phyloP scores from a whole-genome alignment of 768 basidiomycete species.

The Tephrocybe sp. region DNA sequence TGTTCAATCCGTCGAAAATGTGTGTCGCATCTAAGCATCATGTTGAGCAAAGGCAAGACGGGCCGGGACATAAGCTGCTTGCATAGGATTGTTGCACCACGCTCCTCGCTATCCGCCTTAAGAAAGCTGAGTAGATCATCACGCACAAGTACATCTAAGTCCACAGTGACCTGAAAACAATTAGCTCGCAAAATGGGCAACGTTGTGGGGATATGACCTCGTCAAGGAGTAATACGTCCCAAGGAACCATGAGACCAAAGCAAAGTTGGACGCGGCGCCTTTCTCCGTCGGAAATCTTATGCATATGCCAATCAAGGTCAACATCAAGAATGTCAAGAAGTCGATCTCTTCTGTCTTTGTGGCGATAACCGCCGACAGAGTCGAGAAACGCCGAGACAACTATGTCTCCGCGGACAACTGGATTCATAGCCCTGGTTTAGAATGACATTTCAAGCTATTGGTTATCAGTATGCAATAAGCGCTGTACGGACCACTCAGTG shows the following conservation, averaged over 20 bases:
- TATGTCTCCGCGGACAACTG: conserved; percentile 92
- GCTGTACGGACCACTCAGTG: conserved; percentile 79
- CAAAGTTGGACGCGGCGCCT: conserved; percentile 89
- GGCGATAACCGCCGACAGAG: conserved; percentile 93
- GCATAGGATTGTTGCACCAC: conserved; percentile 90
- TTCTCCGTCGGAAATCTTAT: conserved; percentile 95
- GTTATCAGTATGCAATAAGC: background rate
- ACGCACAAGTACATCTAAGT: conserved; percentile 94
- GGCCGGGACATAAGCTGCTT: conserved; percentile 24
- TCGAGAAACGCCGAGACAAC: conserved; percentile 93
- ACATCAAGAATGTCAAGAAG: conserved; percentile 92
- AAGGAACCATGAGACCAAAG: conserved; percentile 93
- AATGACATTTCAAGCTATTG: conserved; percentile 8
- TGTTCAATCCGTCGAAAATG: conserved; percentile 89
- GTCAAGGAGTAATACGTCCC: conserved; percentile 92
- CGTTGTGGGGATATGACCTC: conserved; percentile 58
- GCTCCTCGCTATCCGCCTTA: conserved; percentile 72
- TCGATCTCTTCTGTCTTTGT: conserved; percentile 83
- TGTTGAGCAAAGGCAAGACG: conserved; percentile 4
- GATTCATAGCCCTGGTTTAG: conserved; percentile 86
- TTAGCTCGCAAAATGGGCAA: conserved; percentile 6
- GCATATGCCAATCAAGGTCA: conserved; percentile 96
- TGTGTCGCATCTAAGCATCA: conserved; percentile 81
- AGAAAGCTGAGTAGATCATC: conserved; percentile 89
- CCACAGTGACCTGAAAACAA: conserved; percentile 80